A percentile compares a stretch with the other conserved stretches of the same genome.
Evolutionary conservation across 352 stramenopile genomes (phyloP).

Genomic region (Phytophthora quininea): DNA sequence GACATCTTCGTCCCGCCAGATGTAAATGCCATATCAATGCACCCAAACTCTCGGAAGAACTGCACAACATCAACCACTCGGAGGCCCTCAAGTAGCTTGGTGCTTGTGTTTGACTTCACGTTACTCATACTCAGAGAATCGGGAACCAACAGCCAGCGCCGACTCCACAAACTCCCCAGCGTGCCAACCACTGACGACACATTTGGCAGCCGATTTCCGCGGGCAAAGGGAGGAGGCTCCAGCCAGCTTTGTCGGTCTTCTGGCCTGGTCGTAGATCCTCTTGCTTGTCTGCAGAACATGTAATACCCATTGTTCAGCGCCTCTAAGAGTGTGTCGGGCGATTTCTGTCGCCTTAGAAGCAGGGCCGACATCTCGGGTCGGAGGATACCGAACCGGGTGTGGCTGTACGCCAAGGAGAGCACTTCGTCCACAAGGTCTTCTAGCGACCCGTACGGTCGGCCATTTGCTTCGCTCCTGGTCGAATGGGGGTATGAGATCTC

Average conservation of each 20-base stretch:
- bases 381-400: conserved; percentile 14
- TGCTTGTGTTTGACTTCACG: neutral
- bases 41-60: conserved; percentile 16
- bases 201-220: neutral
- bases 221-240: too few relatives aligned
- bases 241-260: too few relatives aligned
- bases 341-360: conserved; percentile 7
- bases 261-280: neutral
- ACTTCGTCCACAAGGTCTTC: conserved; percentile 34
- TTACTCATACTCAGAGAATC: conserved; percentile 11
- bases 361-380: conserved; percentile 13
- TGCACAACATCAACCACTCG: conserved; percentile 12
- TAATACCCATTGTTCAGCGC: conserved; percentile 1
- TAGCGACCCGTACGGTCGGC: conserved; percentile 1
- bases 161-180: conserved; percentile 16
- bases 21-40: conserved; percentile 16
- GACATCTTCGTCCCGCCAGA: conserved; percentile 4
- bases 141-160: conserved; percentile 30
- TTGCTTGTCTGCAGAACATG: conserved; percentile 1
- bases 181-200: neutral
- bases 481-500: conserved; percentile 2
- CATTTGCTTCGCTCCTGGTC: neutral
- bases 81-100: neutral
- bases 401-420: conserved; percentile 32
- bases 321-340: conserved; percentile 1